Percentiles rank a stretch among this genome's conserved stretches.
phyloP scores from a whole-genome alignment of 2,329 filamentous ascomycete species.

The Ophiocordyceps camponoti-rufipedis region DNA sequence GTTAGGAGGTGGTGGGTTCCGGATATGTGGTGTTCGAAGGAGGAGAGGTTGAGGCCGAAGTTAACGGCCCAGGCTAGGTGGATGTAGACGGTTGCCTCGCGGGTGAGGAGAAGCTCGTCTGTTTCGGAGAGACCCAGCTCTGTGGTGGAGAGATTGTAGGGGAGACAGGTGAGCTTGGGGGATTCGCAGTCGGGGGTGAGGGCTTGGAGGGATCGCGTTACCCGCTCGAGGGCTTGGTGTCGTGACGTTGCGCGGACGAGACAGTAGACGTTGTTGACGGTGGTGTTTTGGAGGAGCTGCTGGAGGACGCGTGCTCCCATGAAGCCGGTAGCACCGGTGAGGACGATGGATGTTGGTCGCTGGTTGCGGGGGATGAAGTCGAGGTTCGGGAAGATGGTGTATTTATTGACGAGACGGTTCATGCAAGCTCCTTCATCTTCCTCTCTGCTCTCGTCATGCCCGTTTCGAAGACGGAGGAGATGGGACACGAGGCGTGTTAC shows the following conservation, averaged over 20 bases:
- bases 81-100: conserved; percentile 13
- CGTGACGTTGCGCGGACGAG: conserved; percentile 22
- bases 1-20: conserved; percentile 24
- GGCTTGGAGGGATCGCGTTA: not conserved
- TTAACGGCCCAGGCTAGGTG: conserved; percentile 38
- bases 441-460: not conserved
- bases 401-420: not conserved
- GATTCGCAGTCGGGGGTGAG: not conserved
- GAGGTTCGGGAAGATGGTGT: not conserved
- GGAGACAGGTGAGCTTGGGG: not conserved
- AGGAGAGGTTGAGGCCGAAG: conserved; percentile 30
- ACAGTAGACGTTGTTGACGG: conserved; percentile 5
- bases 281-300: conserved; percentile 2
- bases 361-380: not conserved
- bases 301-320: conserved; percentile 37
- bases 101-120: not conserved
- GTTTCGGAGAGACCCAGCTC: not conserved
- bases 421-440: not conserved
- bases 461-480: conserved; percentile 3
- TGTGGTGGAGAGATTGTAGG: not conserved
- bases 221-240: conserved; percentile 1
- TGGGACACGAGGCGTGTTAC: conserved; percentile 15
- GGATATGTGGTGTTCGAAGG: conserved; percentile 29
- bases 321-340: conserved; percentile 49
- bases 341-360: conserved; percentile 10